These are phyloP conservation scores for Pleoardoris graminearum DNA, from an alignment of 2,329 filamentous ascomycete species.

Conservation along the genomic window DNA sequence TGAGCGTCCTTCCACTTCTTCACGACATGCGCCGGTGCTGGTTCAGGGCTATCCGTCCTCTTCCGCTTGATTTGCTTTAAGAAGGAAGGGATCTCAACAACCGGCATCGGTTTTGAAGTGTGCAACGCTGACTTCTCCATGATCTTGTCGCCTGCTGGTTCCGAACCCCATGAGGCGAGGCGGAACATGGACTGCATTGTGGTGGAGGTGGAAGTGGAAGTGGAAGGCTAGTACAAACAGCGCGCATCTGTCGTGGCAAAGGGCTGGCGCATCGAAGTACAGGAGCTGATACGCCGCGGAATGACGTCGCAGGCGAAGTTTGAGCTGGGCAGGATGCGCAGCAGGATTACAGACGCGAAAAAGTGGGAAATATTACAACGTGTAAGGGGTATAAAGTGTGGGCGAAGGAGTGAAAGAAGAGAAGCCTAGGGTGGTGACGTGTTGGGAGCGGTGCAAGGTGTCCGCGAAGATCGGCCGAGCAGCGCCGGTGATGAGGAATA, in stretches of 20 bases:
- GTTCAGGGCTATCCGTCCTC: conserved; percentile 55
- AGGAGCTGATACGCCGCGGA: conserved; percentile 30
- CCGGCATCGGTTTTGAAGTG: conserved; percentile 49
- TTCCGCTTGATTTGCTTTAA: conserved; percentile 63
- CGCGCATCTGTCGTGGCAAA: conserved; percentile 45
- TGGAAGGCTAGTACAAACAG: conserved; percentile 42
- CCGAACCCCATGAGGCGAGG: conserved; percentile 54
- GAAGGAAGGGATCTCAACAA: conserved; percentile 50
- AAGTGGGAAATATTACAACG: conserved; percentile 36
- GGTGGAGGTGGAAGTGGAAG: conserved; percentile 41
- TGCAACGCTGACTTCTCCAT: conserved; percentile 48
- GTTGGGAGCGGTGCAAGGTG: conserved; percentile 28
- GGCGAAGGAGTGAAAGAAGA: conserved; percentile 42
- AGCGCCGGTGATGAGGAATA: conserved; percentile 24
- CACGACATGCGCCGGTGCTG: conserved; percentile 38
- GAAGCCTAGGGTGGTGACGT: conserved; percentile 40
- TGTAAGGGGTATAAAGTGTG: conserved; percentile 34
- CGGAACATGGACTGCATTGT: conserved; percentile 57
- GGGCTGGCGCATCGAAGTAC: conserved; percentile 37
- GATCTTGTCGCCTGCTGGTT: conserved; percentile 49
- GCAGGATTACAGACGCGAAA: conserved; percentile 11
- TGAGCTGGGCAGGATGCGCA: conserved; percentile 18
- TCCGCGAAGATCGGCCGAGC: conserved; percentile 35
- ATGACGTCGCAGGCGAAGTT: conserved; percentile 36
- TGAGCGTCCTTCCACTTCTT: conserved; percentile 46